Conservation (phyloP, 768 basidiomycete genomes). For the Podaxis sp. region DNA sequence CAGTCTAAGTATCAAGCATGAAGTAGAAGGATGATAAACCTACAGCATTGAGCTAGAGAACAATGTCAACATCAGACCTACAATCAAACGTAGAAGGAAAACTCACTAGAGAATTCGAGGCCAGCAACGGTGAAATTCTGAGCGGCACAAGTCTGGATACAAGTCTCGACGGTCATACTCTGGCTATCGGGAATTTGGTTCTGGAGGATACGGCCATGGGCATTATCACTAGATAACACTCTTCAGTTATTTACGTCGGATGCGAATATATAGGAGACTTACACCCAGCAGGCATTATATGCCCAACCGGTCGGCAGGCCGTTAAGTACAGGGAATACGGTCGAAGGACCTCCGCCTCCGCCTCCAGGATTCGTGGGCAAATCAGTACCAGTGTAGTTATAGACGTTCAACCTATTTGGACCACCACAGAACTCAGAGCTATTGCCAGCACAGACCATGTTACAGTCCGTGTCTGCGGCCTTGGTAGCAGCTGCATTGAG, state of each 20-base stretch:
- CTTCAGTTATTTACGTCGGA: neutral
- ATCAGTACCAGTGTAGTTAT: conserved; percentile 66
- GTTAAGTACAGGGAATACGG: conserved; percentile 44
- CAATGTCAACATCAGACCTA: neutral
- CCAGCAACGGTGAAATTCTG: conserved; percentile 68
- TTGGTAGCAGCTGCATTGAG: conserved; percentile 49
- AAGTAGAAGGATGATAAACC: conserved; percentile 17
- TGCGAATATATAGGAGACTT: conserved; percentile 20
- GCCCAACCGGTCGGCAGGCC: conserved; percentile 58
- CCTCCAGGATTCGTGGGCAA: conserved; percentile 37
- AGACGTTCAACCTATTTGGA: conserved; percentile 62
- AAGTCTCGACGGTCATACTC: conserved; percentile 57
- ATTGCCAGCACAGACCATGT: conserved; percentile 67
- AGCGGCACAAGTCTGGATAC: conserved; percentile 56
- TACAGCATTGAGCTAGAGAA: conserved; percentile 43
- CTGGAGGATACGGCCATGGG: conserved; percentile 58
- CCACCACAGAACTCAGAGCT: conserved; percentile 72
- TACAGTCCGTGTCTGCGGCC: conserved; percentile 53
- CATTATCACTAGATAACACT: conserved; percentile 48
- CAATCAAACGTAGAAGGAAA: neutral
- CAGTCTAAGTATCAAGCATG: neutral
- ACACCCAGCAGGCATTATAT: conserved; percentile 70
- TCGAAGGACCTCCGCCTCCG: conserved; percentile 30
- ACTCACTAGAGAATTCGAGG: conserved; percentile 62
- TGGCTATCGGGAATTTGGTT: conserved; percentile 25